These are phyloP conservation scores for Entonaema liquescens DNA, from an alignment of 495 filamentous ascomycete species.

Conservation along the genomic window DNA sequence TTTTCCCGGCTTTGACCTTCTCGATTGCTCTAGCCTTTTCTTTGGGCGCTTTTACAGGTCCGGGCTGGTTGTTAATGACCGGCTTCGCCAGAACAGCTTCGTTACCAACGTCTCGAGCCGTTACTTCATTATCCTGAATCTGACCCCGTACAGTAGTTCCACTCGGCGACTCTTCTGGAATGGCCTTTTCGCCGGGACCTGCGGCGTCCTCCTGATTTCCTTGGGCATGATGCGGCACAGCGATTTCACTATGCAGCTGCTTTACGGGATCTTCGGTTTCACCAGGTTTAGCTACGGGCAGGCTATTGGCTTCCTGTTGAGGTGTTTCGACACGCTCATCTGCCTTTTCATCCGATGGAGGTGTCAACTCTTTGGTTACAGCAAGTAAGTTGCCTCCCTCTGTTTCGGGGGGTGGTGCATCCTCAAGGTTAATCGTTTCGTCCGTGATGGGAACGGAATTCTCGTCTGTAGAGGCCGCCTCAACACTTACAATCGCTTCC, in stretches of 20 bases:
- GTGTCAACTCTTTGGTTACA: neutral
- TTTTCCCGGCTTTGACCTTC: constrained; percentile 15
- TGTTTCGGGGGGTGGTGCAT: neutral
- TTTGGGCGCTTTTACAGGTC: constrained; percentile 28
- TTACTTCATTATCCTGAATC: neutral
- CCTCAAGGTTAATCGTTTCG: neutral
- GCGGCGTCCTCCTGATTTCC: neutral
- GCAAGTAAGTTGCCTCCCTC: neutral
- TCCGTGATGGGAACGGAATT: neutral
- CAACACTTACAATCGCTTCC: neutral
- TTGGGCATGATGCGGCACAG: neutral
- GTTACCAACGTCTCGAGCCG: neutral
- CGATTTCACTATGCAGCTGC: neutral
- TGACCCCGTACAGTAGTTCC: neutral
- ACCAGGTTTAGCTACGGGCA: neutral
- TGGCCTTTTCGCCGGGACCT: neutral
- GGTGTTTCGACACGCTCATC: neutral
- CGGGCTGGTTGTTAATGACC: constrained; percentile 10
- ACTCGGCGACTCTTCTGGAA: neutral
- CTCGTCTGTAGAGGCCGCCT: neutral
- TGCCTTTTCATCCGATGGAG: neutral
- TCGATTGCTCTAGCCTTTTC: neutral
- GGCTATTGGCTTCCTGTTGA: neutral
- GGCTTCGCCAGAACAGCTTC: neutral
- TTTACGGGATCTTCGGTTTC: neutral